Conservation (phyloP, 495 filamentous ascomycete species). For the Aspergillus bridgeri region DNA sequence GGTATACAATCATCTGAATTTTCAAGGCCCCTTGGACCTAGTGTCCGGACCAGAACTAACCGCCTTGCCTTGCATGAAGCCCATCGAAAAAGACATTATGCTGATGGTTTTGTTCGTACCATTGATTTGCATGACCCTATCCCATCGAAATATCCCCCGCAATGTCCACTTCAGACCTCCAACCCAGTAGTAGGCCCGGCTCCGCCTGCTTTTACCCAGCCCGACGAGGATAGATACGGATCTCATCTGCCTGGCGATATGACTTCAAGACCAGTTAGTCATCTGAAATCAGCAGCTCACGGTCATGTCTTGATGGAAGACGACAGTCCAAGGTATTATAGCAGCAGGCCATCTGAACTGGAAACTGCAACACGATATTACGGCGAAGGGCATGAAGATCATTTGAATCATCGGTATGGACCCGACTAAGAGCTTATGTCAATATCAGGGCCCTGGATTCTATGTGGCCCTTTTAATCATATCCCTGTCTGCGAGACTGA, state of each 20-base stretch:
- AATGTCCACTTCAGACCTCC: slow-evolving; percentile 14
- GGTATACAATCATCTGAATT: slow-evolving; percentile 11
- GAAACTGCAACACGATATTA: slow-evolving; percentile 7
- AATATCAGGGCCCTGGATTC: background rate
- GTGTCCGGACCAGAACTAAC: slow-evolving; percentile 15
- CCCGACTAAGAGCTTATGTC: background rate
- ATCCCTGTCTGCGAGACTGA: background rate
- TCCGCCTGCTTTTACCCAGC: slow-evolving; percentile 16
- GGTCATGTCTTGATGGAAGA: slow-evolving; percentile 9
- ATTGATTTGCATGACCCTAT: slow-evolving; percentile 30
- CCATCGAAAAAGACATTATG: slow-evolving; percentile 27
- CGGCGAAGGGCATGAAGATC: slow-evolving; percentile 6
- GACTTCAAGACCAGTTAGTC: slow-evolving; percentile 11
- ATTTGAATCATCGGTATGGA: slow-evolving; percentile 20
- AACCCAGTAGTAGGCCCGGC: slow-evolving; percentile 13
- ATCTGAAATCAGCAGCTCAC: slow-evolving; percentile 5
- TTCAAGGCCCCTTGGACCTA: slow-evolving; percentile 9
- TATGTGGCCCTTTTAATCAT: background rate
- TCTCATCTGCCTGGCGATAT: slow-evolving; percentile 16
- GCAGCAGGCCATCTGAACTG: background rate
- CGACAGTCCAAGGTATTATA: slow-evolving; percentile 1
- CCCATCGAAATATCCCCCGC: slow-evolving; percentile 21
- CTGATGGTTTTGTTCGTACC: slow-evolving; percentile 38
- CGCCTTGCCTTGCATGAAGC: slow-evolving; percentile 16
- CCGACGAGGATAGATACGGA: slow-evolving; percentile 13